A percentile compares a stretch with the other conserved stretches of the same genome.
Evolutionary conservation across 2,329 filamentous ascomycete genomes (phyloP).

Genomic region (Trichophyton simii): DNA sequence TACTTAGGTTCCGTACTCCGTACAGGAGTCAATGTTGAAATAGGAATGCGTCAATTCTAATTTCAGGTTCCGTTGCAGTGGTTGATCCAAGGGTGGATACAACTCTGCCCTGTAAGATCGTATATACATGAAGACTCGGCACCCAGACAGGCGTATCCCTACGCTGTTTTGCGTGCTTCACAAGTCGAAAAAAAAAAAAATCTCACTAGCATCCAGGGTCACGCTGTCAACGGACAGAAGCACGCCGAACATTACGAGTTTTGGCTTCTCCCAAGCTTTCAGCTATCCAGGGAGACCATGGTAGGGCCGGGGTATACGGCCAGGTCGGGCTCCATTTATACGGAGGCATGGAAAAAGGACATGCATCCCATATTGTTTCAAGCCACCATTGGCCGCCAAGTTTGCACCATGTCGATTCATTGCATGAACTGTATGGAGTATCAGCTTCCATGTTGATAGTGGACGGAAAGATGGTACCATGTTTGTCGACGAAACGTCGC

Average conservation of each 20-base stretch:
- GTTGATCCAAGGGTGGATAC: conserved; percentile 1
- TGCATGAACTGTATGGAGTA: neutral
- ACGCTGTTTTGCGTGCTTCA: neutral
- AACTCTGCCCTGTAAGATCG: neutral
- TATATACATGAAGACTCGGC: neutral
- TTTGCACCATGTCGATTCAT: neutral
- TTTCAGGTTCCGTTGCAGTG: neutral
- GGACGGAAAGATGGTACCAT: neutral
- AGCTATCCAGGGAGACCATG: neutral
- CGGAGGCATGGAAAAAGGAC: neutral
- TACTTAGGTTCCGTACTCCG: neutral
- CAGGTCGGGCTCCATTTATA: neutral
- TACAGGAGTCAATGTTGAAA: neutral
- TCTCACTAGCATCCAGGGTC: neutral
- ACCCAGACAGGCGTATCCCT: neutral
- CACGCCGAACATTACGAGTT: neutral
- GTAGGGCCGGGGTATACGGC: neutral
- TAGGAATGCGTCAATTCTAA: neutral
- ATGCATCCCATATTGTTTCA: neutral
- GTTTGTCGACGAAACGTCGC: neutral
- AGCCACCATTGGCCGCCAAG: neutral
- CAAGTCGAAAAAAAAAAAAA: neutral
- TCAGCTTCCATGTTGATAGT: neutral
- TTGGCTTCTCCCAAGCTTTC: neutral
- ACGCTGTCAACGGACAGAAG: neutral